Base-by-base conservation (phyloP, 441 rosid species). In the Gossypium schwendimanii region DNA sequence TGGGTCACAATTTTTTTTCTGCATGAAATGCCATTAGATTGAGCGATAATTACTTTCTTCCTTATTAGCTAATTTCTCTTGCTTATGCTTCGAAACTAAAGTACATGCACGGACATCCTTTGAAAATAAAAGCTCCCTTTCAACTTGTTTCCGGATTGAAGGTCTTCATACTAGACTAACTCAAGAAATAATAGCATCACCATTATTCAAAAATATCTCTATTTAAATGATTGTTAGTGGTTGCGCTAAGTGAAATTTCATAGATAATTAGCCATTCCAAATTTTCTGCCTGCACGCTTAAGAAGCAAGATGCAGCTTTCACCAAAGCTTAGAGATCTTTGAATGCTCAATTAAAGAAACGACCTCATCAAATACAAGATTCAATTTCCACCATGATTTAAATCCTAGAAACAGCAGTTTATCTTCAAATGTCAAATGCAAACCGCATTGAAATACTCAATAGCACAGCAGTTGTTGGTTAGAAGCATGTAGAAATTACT, bases 401-500 rank as follows among this genome's bases (percentile, higher is more conserved):
- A 66, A 45, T 28, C 28, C 60, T 28, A 68, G 71, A 68, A 3
- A 2, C 54, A 28, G 26, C 21, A 65, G 31, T 65, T 24, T 45
- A 21, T 41, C 36, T 64, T 65, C 28, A 33, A 17, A 47, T 24
- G 20, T 65, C 21, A 41, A 47, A 66, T 45, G 47, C n/a, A 24
- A 44, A 21, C 21, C 55, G 11, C 41, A 66, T 47, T 23, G 20
- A 23, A 21, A 65, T 45, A 23, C 41, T 24, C 41, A 15, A 49
- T 26, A 49, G 59, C 1, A 1, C 14, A 49, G 59, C 2, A 45
- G 18, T 17, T 24, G 58, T 50, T 67, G 41, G 70, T 47, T 23
- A 47, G 17, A 69, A 53, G 72, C 26, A 53, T 53, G 26, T 20
- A 44, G 2, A 15, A 28, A 69, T 15, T 72, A 83, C 97, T 82